phyloP scores from a whole-genome alignment of 1,284 basidiomycete genomes.

The Gomphus bonarii region DNA sequence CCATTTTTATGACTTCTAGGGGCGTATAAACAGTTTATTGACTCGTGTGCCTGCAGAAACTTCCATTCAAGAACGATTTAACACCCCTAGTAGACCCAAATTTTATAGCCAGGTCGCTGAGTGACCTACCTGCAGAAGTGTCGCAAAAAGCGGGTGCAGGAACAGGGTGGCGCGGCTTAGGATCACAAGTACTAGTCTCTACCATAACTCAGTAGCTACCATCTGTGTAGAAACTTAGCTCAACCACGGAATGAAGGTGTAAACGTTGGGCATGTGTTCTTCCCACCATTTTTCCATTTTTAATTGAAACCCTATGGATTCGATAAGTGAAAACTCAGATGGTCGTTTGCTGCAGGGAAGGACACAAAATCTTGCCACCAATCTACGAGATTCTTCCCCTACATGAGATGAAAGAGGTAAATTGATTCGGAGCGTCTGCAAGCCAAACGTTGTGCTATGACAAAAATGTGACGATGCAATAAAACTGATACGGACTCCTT shows the following conservation, averaged over 20 bases:
- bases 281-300: no score
- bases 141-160: conserved; percentile 53
- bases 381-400: no score
- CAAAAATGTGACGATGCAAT: no score
- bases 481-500: no score
- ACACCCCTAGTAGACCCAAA: conserved; percentile 84
- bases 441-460: no score
- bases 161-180: conserved; percentile 74
- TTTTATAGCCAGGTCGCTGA: conserved; percentile 74
- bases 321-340: no score
- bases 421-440: no score
- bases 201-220: conserved; percentile 7
- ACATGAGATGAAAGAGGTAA: no score
- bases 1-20: background rate
- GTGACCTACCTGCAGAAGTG: conserved; percentile 46
- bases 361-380: no score
- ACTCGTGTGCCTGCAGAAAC: conserved; percentile 33
- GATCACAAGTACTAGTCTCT: conserved; percentile 35
- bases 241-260: background rate
- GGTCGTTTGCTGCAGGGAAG: no score
- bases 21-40: background rate
- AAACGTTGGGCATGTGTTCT: background rate
- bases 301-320: no score
- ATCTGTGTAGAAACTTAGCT: background rate
- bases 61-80: conserved; percentile 77